A percentile compares a stretch with the other conserved stretches of the same genome.
These are phyloP conservation scores for Bocquillonia castaneifolia DNA, from an alignment of 441 rosid genomes.

Conservation along the genomic window DNA sequence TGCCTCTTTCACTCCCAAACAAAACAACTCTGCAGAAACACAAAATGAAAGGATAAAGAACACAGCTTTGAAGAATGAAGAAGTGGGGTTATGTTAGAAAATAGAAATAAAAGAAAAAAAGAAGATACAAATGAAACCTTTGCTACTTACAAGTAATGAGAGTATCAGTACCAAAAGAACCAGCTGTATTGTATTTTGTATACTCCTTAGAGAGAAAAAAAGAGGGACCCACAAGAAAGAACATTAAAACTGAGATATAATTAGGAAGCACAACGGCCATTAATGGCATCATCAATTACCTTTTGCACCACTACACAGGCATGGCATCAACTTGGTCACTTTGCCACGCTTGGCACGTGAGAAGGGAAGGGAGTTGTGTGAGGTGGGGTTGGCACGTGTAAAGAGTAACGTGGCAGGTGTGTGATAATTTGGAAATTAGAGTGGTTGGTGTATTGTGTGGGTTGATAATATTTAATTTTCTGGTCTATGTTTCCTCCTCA, in stretches of 20 bases:
- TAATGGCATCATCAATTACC: constrained; percentile 34
- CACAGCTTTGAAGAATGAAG: constrained; percentile 9
- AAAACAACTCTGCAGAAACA: neutral
- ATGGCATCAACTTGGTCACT: neutral
- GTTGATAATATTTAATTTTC: constrained; percentile 6
- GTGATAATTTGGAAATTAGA: neutral
- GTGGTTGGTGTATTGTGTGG: neutral
- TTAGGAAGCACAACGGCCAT: constrained; percentile 20
- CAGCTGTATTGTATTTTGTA: constrained; percentile 35
- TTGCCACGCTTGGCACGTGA: constrained; percentile 9
- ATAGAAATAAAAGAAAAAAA: neutral
- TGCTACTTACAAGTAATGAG: neutral
- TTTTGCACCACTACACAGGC: constrained; percentile 3
- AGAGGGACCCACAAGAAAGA: constrained; percentile 24
- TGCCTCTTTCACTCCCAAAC: constrained; percentile 25
- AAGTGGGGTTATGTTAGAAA: neutral
- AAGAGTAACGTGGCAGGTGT: neutral
- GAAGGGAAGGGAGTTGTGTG: neutral
- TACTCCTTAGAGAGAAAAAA: constrained; percentile 2
- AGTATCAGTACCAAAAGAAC: constrained; percentile 26
- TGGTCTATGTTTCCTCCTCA: constrained; percentile 12
- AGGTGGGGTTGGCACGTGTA: neutral
- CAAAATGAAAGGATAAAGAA: neutral
- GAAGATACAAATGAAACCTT: neutral
- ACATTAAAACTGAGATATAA: constrained; percentile 16